Base-by-base conservation (phyloP, 2,329 filamentous ascomycete species). In the Colletotrichum scovillei region DNA sequence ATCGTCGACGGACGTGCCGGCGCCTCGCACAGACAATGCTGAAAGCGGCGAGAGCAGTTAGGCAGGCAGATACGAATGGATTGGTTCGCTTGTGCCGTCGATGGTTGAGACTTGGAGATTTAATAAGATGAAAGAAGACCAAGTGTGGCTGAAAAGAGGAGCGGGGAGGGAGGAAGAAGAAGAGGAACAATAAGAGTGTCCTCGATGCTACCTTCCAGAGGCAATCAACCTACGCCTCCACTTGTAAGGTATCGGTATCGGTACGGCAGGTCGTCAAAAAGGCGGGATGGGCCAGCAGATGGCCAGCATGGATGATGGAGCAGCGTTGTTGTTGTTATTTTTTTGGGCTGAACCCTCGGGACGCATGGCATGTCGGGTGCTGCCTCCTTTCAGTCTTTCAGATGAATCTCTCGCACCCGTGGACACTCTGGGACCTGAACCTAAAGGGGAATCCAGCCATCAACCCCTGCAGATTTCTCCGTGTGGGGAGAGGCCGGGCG, bases 401-500 rank as follows among this genome's bases (percentile, higher is more conserved):
- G 60, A 60, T 38, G 70, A 73, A 65, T 66, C 46, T 66, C 46
- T 60, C 56, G 42, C 42, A 24, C 46, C 67, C 56, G 60, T 42
- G 38, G 32, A 12, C 38, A 26, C 6, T 16, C 38, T 42, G 38
- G 38, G 38, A 42, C 16, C 38, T 49, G 42, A 49, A 70, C 70
- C 67, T 30, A 53, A 70, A 52, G n/a, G 59, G 70, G 70, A 64
- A 73, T 66, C 35, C 70, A 69, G 67, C 67, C 24, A 46, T 70
- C 67, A 73, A 24, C 70, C 70, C 70, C 70, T 71, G 70, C 70
- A 73, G 70, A 73, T 73, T 73, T 63, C 67, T 73, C 70, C 67
- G 60, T 73, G 67, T 73, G 70, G 67, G 70, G 70, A 70, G 70
- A 62, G 55, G 28, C 53, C 35, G 32, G 46, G 60, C 46, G 35